Evolutionary conservation across 2,329 filamentous ascomycete genomes (phyloP).

Genomic region (Cladobotryum protrusum): DNA sequence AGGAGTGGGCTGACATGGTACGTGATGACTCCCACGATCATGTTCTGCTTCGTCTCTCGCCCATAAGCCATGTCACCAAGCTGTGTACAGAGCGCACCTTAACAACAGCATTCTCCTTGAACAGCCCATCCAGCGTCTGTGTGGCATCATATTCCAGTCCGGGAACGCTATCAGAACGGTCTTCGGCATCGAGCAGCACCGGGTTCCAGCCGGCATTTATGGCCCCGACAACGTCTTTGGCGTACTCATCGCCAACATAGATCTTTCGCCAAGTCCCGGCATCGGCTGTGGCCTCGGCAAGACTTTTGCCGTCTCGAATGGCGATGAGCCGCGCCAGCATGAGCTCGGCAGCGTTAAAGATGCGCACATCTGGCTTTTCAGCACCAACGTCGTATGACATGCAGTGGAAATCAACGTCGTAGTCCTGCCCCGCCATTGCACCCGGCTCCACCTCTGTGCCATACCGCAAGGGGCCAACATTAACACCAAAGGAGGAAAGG

Average conservation of each 20-base stretch:
- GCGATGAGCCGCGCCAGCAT: slow-evolving; percentile 32
- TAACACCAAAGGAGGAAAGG: slow-evolving; percentile 47
- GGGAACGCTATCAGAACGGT: slow-evolving; percentile 1
- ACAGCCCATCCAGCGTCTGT: slow-evolving; percentile 10
- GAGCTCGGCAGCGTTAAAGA: slow-evolving; percentile 49
- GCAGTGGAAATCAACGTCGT: slow-evolving; percentile 48
- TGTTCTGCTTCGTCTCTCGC: no score
- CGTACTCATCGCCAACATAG: slow-evolving; percentile 49
- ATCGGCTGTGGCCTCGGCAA: slow-evolving; percentile 11
- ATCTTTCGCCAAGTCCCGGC: slow-evolving; percentile 33
- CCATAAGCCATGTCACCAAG: slow-evolving; percentile 11
- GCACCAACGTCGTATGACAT: slow-evolving; percentile 58
- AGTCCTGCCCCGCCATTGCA: slow-evolving; percentile 5
- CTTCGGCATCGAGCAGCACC: slow-evolving; percentile 14
- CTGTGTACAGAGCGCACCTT: slow-evolving; percentile 14
- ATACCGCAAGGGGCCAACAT: slow-evolving; percentile 34
- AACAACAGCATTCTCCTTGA: slow-evolving; percentile 10
- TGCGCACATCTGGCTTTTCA: slow-evolving; percentile 51
- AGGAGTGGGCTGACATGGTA: no score
- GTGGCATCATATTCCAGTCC: slow-evolving; percentile 10
- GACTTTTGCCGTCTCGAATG: slow-evolving; percentile 8
- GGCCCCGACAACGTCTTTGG: slow-evolving; percentile 46
- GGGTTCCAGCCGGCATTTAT: slow-evolving; percentile 19
- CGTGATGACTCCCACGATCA: no score
- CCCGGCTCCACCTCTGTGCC: slow-evolving; percentile 9